Conservation (phyloP, 2,329 filamentous ascomycete species). For the Leptographium flavum region DNA sequence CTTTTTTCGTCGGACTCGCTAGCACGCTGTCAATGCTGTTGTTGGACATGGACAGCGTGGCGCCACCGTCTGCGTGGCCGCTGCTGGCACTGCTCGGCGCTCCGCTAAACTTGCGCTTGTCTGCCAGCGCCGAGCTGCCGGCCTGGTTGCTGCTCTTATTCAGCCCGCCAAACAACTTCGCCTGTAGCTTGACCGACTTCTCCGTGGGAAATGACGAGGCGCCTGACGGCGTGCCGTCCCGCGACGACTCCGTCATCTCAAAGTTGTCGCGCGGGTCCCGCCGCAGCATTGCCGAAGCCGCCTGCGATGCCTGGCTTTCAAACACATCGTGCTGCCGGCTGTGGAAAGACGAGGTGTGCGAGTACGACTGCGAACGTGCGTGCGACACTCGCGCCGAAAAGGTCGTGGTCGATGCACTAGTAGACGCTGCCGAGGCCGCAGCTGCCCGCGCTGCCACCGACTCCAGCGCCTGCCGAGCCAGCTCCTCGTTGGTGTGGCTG, state of each 20-base stretch:
- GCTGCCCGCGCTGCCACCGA: constrained; percentile 26
- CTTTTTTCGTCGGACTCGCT: constrained; percentile 37
- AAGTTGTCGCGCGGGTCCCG: constrained; percentile 40
- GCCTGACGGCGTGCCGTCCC: constrained; percentile 7
- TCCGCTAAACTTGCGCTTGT: constrained; percentile 37
- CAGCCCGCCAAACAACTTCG: constrained; percentile 33
- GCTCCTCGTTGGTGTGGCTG: constrained; percentile 32
- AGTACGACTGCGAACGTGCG: constrained; percentile 9
- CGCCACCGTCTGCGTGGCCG: constrained; percentile 11
- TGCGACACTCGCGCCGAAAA: constrained; percentile 12
- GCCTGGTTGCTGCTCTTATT: constrained; percentile 23
- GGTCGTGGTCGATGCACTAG: constrained; percentile 13
- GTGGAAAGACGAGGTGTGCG: not conserved
- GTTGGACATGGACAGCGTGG: constrained; percentile 11
- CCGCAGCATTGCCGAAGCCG: constrained; percentile 61
- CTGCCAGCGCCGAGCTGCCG: constrained; percentile 10
- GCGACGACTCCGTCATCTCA: constrained; percentile 29
- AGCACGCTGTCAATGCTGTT: constrained; percentile 21
- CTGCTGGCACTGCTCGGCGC: constrained; percentile 17
- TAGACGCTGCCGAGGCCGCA: not conserved
- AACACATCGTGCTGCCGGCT: constrained; percentile 33
- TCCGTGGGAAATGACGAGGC: constrained; percentile 27
- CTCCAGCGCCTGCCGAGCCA: constrained; percentile 38
- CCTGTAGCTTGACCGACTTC: constrained; percentile 32
- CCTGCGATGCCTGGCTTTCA: constrained; percentile 65